Evolutionary conservation across 768 basidiomycete genomes (phyloP).

Genomic region (Leccinum boreale): DNA sequence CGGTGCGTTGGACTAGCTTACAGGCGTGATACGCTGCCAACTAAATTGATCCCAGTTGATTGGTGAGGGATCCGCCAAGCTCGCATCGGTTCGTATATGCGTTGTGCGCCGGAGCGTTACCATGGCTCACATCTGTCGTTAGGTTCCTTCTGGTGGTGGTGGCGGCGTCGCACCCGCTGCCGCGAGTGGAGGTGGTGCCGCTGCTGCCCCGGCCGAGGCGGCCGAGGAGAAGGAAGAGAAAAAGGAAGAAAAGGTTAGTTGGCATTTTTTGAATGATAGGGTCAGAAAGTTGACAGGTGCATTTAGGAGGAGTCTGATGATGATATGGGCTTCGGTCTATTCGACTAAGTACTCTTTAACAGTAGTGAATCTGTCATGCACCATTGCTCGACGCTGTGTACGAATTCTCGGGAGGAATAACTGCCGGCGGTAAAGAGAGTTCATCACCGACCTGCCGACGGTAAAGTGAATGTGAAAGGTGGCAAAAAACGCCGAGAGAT

Average conservation of each 20-base stretch:
- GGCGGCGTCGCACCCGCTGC: constrained; percentile 56
- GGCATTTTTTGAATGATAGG: background rate
- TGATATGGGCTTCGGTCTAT: constrained; percentile 99
- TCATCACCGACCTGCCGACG: constrained; percentile 21
- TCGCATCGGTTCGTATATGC: constrained; percentile 73
- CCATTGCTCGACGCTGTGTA: background rate
- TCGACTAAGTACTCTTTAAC: constrained; percentile 64
- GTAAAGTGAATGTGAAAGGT: constrained; percentile 9
- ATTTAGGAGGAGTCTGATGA: constrained; percentile 90
- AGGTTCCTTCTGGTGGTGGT: constrained; percentile 92
- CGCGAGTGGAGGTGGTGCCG: constrained; percentile 44
- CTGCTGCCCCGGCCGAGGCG: constrained; percentile 53
- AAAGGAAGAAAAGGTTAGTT: constrained; percentile 81
- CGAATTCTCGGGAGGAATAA: background rate
- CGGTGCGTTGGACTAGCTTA: constrained; percentile 43
- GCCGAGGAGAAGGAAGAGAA: constrained; percentile 81
- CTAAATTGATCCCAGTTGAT: constrained; percentile 59
- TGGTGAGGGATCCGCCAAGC: constrained; percentile 87
- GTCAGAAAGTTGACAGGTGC: constrained; percentile 1
- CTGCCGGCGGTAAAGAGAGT: constrained; percentile 17
- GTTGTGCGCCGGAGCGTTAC: background rate
- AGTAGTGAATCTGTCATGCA: constrained; percentile 5
- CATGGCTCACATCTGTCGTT: constrained; percentile 4
- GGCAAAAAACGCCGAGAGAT: constrained; percentile 19
- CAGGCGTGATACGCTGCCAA: background rate